Conservation (phyloP, 2,329 filamentous ascomycete species). For the Alternaria sp. region DNA sequence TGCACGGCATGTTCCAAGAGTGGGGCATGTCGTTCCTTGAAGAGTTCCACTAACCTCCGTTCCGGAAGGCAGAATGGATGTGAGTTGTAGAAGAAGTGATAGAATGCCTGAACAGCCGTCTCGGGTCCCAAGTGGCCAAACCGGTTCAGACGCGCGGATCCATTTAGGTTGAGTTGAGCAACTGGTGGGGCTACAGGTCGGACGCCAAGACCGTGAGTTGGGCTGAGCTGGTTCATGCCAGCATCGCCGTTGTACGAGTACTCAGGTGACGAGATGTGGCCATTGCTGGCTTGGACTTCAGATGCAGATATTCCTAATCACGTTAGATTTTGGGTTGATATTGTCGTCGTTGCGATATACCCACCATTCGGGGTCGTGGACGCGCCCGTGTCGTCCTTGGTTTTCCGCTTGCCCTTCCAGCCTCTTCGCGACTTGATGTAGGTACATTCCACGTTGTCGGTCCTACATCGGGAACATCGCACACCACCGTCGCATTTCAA, state of each 20-base stretch:
- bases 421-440: constrained; percentile 62
- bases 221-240: constrained; percentile 31
- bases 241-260: constrained; percentile 39
- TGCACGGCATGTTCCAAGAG: constrained; percentile 63
- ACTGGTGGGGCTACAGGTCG: constrained; percentile 26
- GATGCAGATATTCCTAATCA: constrained; percentile 9
- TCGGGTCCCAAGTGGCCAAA: constrained; percentile 38
- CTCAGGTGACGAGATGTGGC: constrained; percentile 40
- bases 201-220: constrained; percentile 28
- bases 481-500: constrained; percentile 61
- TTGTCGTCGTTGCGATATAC: constrained; percentile 7
- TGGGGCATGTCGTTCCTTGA: constrained; percentile 48
- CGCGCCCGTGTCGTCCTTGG: constrained; percentile 41
- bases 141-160: constrained; percentile 37
- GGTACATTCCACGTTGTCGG: constrained; percentile 54
- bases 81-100: constrained; percentile 60
- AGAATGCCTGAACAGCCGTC: constrained; percentile 42
- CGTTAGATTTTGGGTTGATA: neutral
- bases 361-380: constrained; percentile 29
- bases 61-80: constrained; percentile 65
- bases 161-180: constrained; percentile 43
- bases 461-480: constrained; percentile 57
- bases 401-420: constrained; percentile 54
- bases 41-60: constrained; percentile 47
- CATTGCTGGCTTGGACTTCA: constrained; percentile 25